A percentile compares a stretch with the other conserved stretches of the same genome.
Evolutionary conservation across 129 eudicot genomes (phyloP).

Genomic region (Artemisia annua): DNA sequence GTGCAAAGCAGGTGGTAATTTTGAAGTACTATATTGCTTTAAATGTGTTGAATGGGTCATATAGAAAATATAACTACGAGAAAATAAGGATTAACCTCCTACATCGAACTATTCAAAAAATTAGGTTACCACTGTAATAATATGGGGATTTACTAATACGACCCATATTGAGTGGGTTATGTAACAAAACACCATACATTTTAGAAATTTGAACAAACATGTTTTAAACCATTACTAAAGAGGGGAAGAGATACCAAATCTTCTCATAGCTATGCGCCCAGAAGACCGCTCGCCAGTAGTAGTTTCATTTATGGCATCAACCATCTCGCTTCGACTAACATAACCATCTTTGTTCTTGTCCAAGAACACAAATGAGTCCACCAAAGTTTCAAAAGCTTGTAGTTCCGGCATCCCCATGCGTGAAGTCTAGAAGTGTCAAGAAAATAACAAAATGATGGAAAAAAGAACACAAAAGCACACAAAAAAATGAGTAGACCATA

Average conservation of each 20-base stretch:
- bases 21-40: too few species aligned
- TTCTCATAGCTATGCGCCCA: constrained; percentile 90
- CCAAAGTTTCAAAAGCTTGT: constrained; percentile 81
- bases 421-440: constrained; percentile 54
- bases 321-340: constrained; percentile 83
- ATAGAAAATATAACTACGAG: too few species aligned
- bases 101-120: too few species aligned
- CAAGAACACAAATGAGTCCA: constrained; percentile 85
- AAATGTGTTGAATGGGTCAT: too few species aligned
- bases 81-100: too few species aligned
- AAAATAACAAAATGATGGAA: constrained; percentile 19
- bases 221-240: neutral
- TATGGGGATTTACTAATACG: too few species aligned
- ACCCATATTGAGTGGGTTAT: too few species aligned
- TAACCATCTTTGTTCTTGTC: constrained; percentile 88
- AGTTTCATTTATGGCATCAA: constrained; percentile 73
- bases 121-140: too few species aligned
- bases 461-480: neutral
- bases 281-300: constrained; percentile 79
- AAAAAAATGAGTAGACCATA: neutral
- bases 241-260: constrained; percentile 60
- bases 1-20: neutral
- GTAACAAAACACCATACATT: too few species aligned
- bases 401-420: constrained; percentile 61
- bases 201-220: neutral